Evolutionary conservation across 1,284 basidiomycete species (phyloP).

Genomic region (Sporisorium exsertum): DNA sequence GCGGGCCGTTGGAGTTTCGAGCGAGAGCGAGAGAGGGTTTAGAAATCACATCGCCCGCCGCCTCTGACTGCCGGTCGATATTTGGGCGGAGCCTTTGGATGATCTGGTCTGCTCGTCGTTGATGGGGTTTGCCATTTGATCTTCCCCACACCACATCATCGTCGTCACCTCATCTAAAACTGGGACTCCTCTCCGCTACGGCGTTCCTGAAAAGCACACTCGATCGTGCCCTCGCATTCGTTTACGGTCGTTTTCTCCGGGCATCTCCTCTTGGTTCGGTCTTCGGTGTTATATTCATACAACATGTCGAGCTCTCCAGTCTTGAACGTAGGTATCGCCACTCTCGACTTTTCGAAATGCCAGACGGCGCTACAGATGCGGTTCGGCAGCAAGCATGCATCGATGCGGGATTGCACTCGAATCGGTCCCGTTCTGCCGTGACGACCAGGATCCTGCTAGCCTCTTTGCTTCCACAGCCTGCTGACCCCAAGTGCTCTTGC

Average conservation of each 20-base stretch:
- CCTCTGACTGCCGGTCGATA: conserved; percentile 27
- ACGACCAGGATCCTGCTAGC: neutral
- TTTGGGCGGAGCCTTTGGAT: neutral
- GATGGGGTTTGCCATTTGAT: neutral
- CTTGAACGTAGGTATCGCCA: conserved; percentile 60
- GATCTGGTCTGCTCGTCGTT: conserved; percentile 3
- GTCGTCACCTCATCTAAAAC: neutral
- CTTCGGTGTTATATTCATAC: conserved; percentile 19
- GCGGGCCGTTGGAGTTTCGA: conserved; percentile 10
- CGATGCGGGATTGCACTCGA: neutral
- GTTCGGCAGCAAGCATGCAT: neutral
- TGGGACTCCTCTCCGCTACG: neutral
- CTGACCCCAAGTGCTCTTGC: neutral
- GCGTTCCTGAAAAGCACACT: neutral
- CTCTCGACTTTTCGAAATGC: neutral
- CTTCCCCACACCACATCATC: conserved; percentile 16
- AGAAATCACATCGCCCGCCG: conserved; percentile 11
- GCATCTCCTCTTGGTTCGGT: conserved; percentile 19
- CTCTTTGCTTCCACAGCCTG: neutral
- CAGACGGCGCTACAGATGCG: neutral
- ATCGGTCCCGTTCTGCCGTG: neutral
- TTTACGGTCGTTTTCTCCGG: conserved; percentile 7
- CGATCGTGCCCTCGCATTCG: conserved; percentile 21
- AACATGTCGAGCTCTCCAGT: conserved; percentile 61
- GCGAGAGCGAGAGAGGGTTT: conserved; percentile 14